Evolutionary conservation across 108 stramenopile genomes (phyloP).

Genomic region (Aurantiochytrium sp.): DNA sequence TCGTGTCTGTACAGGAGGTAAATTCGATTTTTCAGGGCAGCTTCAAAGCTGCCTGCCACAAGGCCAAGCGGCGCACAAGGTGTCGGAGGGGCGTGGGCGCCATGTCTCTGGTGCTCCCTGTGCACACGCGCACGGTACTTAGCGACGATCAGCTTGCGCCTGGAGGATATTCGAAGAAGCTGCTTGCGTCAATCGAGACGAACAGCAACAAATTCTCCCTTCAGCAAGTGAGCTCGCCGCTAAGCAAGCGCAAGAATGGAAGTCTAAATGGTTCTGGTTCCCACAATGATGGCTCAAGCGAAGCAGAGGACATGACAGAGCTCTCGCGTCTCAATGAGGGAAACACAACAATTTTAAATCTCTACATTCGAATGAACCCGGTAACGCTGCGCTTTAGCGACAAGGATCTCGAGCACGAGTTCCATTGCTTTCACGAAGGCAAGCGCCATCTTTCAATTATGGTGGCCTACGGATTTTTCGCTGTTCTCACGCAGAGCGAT

Average conservation of each 20-base stretch:
- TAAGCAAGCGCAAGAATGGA: neutral
- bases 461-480: neutral
- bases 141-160: too few relatives aligned
- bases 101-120: too few relatives aligned
- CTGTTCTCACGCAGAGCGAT: neutral
- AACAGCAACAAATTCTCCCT: too few relatives aligned
- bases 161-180: too few relatives aligned
- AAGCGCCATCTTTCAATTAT: neutral
- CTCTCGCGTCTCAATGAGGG: neutral
- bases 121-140: too few relatives aligned
- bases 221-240: neutral
- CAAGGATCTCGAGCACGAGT: neutral
- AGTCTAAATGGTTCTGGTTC: too few relatives aligned
- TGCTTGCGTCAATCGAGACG: too few relatives aligned
- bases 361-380: neutral
- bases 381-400: neutral
- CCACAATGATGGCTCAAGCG: neutral
- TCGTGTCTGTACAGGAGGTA: too few relatives aligned
- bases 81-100: too few relatives aligned
- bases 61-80: too few relatives aligned
- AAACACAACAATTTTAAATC: neutral
- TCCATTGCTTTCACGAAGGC: neutral
- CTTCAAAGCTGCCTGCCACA: too few relatives aligned
- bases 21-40: too few relatives aligned
- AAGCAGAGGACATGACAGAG: neutral